These are phyloP conservation scores for Saccharomycopsis fodiens DNA, from an alignment of 805 yeast species.

Conservation along the genomic window DNA sequence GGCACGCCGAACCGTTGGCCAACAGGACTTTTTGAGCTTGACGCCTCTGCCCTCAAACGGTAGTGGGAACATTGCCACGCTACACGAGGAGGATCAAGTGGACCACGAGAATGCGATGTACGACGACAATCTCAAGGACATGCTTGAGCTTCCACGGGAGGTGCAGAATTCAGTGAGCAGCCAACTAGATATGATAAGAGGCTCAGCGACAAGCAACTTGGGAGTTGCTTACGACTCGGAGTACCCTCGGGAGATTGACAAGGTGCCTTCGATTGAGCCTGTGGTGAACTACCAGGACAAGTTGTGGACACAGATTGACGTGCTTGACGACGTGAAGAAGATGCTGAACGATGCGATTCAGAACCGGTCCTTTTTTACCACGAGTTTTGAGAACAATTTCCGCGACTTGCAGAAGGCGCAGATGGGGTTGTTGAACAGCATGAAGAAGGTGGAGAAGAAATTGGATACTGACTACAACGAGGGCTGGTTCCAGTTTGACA, in stretches of 20 bases:
- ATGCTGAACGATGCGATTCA: constrained; percentile 41
- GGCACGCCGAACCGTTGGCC: neutral
- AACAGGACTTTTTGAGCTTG: neutral
- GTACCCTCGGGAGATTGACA: constrained; percentile 31
- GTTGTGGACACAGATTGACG: constrained; percentile 83
- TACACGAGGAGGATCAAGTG: neutral
- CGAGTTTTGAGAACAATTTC: constrained; percentile 25
- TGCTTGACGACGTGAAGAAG: constrained; percentile 67
- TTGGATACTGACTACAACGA: constrained; percentile 9
- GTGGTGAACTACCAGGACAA: constrained; percentile 62
- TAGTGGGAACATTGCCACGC: neutral
- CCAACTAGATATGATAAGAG: neutral
- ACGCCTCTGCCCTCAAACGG: constrained; percentile 1
- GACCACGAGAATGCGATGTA: neutral
- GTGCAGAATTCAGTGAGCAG: neutral
- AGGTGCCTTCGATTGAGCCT: constrained; percentile 48
- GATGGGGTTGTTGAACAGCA: constrained; percentile 12
- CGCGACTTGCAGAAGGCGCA: constrained; percentile 14
- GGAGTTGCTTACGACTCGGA: constrained; percentile 7
- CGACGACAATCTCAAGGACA: neutral
- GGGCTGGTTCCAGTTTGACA: constrained; percentile 20
- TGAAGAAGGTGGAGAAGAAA: constrained; percentile 16
- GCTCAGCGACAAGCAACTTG: neutral
- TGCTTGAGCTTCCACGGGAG: neutral
- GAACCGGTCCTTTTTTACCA: constrained; percentile 44